phyloP scores from a whole-genome alignment of 495 filamentous ascomycete genomes.

The Xylaria castorea region DNA sequence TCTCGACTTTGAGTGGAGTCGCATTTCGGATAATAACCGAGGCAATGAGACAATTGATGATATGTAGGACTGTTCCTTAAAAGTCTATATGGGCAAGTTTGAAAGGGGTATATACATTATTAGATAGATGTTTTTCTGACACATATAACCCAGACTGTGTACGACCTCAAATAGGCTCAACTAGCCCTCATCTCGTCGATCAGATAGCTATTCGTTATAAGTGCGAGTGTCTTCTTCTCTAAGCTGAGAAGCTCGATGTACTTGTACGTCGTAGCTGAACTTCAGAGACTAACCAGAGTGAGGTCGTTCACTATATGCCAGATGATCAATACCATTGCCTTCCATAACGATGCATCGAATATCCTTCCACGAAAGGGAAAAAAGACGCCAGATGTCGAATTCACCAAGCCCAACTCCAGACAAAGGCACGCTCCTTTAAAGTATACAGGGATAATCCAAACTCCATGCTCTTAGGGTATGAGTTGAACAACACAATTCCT shows the following conservation, averaged over 20 bases:
- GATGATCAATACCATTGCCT: conserved; percentile 8
- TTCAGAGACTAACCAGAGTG: neutral
- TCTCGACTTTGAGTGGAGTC: neutral
- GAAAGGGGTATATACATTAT: neutral
- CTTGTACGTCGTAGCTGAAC: neutral
- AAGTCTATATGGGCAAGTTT: neutral
- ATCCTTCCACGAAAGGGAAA: conserved; percentile 3
- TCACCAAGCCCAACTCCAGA: conserved; percentile 18
- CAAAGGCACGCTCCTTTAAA: conserved; percentile 17
- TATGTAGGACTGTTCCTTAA: neutral
- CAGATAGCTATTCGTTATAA: neutral
- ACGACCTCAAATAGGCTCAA: neutral
- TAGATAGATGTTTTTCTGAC: neutral
- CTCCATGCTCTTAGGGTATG: conserved; percentile 22
- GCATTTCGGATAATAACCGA: conserved; percentile 11
- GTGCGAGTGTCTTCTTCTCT: neutral
- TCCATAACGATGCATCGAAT: conserved; percentile 2
- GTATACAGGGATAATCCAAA: conserved; percentile 25
- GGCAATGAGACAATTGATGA: neutral
- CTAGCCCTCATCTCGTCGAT: neutral
- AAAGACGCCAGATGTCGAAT: conserved; percentile 4
- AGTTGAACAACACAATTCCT: conserved; percentile 19
- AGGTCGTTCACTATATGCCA: conserved; percentile 4
- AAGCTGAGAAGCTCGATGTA: neutral
- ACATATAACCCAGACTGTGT: neutral